Conservation (phyloP, 768 basidiomycete genomes). For the Basidioascus undulatus region DNA sequence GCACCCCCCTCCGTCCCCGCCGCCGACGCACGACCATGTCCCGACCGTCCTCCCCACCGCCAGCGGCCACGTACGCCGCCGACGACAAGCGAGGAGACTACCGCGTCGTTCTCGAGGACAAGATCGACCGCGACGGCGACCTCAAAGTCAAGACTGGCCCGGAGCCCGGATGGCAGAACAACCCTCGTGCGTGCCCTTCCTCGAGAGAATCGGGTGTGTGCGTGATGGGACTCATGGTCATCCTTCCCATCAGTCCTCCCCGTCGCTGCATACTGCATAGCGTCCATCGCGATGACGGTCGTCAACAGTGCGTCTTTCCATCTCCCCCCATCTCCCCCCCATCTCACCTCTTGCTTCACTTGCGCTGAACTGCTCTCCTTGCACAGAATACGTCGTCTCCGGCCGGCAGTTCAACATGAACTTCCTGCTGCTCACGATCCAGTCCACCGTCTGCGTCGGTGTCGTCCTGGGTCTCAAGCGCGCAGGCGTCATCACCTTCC, state of each 20-base stretch:
- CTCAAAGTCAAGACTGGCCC: no score
- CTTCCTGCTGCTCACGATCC: slow-evolving; percentile 74
- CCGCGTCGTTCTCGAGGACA: no score
- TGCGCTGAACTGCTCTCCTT: neutral
- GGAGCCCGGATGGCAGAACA: no score
- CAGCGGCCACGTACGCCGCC: no score
- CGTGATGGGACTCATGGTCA: neutral
- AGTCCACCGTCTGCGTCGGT: slow-evolving; percentile 60
- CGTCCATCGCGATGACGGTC: slow-evolving; percentile 89
- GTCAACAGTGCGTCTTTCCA: slow-evolving; percentile 49
- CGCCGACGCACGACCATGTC: no score
- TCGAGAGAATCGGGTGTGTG: no score
- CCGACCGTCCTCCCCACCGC: no score
- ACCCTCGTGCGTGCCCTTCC: no score
- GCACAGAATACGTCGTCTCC: slow-evolving; percentile 66
- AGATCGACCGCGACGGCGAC: no score
- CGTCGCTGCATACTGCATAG: slow-evolving; percentile 67
- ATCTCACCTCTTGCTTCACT: neutral
- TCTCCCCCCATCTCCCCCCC: neutral
- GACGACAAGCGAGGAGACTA: no score
- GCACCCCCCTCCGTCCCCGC: no score
- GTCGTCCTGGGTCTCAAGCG: slow-evolving; percentile 55
- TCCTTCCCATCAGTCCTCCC: slow-evolving; percentile 42
- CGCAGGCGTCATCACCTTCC: slow-evolving; percentile 54
- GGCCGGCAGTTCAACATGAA: slow-evolving; percentile 89